These are phyloP conservation scores for Stephania japonica DNA, from an alignment of 164 flowering plant species.

Conservation along the genomic window DNA sequence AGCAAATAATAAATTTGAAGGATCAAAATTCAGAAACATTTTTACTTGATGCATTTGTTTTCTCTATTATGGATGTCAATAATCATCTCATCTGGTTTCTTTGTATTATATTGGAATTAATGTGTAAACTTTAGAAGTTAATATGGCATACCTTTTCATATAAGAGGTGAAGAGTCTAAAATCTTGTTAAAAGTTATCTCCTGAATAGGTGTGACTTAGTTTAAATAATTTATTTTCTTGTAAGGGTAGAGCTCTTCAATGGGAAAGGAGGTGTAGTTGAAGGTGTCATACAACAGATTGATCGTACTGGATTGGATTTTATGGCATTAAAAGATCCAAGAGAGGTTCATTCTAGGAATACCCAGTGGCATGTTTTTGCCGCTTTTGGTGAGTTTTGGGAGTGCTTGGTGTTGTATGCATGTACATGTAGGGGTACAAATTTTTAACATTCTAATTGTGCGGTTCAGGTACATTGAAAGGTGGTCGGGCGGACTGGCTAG, in stretches of 20 bases:
- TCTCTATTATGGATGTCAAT: not conserved
- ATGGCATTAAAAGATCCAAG: slow-evolving; percentile 62
- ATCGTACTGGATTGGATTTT: slow-evolving; percentile 59
- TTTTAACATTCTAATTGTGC: not conserved
- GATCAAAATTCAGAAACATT: not conserved
- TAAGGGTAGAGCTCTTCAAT: slow-evolving; percentile 93
- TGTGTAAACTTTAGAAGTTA: not conserved
- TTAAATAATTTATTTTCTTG: slow-evolving; percentile 17
- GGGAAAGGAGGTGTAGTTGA: slow-evolving; percentile 77
- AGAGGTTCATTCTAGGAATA: slow-evolving; percentile 35
- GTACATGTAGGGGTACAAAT: not conserved
- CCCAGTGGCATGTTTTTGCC: slow-evolving; percentile 85
- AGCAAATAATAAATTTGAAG: not conserved
- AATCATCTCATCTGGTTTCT: not conserved
- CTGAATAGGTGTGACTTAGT: not conserved
- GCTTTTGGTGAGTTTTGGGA: slow-evolving; percentile 60
- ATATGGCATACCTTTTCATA: too few relatives aligned
- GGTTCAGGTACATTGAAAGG: slow-evolving; percentile 78
- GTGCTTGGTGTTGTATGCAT: not conserved
- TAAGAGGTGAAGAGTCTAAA: not conserved
- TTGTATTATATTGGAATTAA: not conserved
- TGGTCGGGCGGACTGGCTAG: slow-evolving; percentile 92
- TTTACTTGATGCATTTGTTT: not conserved
- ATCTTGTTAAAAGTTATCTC: not conserved
- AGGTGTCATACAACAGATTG: slow-evolving; percentile 63